Evolutionary conservation across 2,329 filamentous ascomycete species (phyloP).

Genomic region (Xylariaceae sp.): DNA sequence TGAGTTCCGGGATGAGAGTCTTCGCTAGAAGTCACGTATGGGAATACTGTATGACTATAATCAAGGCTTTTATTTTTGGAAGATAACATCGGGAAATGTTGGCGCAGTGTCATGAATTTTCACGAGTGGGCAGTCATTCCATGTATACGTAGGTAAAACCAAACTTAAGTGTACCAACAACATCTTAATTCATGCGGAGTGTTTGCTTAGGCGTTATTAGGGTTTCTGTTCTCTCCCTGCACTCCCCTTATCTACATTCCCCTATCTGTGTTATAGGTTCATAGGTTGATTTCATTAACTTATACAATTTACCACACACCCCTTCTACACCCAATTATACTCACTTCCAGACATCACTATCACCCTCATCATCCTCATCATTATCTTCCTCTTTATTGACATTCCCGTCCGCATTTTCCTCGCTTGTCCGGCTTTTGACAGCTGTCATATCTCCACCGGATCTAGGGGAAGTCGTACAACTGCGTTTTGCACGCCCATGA

Average conservation of each 20-base stretch:
- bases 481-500: slow-evolving; percentile 47
- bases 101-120: no score
- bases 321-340: neutral
- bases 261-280: no score
- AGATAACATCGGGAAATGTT: no score
- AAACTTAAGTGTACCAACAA: neutral
- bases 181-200: neutral
- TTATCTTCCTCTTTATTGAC: slow-evolving; percentile 27
- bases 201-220: no score
- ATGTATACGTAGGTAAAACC: neutral
- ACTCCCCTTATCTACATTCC: no score
- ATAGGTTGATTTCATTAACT: neutral
- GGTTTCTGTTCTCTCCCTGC: no score
- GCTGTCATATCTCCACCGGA: neutral
- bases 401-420: neutral
- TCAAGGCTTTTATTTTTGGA: neutral
- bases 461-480: neutral
- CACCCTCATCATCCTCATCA: slow-evolving; percentile 17
- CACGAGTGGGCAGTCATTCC: no score
- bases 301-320: neutral
- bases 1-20: no score
- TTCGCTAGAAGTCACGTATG: neutral
- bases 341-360: slow-evolving; percentile 27
- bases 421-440: no score
- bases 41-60: slow-evolving; percentile 7